Evolutionary conservation across 768 basidiomycete genomes (phyloP).

Genomic region (Gymnopilus dilepis): DNA sequence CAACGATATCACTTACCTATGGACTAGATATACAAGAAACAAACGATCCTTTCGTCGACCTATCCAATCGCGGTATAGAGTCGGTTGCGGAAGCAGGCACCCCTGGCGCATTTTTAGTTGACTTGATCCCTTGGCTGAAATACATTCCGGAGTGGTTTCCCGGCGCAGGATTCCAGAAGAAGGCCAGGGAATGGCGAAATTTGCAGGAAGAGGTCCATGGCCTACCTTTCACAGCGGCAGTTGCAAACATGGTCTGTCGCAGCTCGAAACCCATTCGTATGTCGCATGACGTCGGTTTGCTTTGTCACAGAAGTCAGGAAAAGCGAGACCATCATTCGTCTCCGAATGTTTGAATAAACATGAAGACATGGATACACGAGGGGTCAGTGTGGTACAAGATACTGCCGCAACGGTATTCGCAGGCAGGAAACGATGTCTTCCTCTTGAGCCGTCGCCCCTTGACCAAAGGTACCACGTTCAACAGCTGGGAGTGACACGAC

Average conservation of each 20-base stretch:
- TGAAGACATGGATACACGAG: neutral
- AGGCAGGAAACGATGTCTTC: neutral
- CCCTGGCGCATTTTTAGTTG: slow-evolving; percentile 11
- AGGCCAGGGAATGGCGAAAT: neutral
- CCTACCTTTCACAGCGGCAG: too few species aligned
- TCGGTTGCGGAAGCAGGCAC: slow-evolving; percentile 5
- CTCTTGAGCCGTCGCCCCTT: neutral
- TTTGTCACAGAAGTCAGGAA: neutral
- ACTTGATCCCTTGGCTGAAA: slow-evolving; percentile 7
- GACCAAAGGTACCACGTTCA: too few species aligned
- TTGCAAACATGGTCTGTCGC: too few species aligned
- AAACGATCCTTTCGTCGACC: slow-evolving; percentile 35
- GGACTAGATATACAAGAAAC: slow-evolving; percentile 37
- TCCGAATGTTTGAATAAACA: neutral
- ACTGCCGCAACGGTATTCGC: slow-evolving; percentile 6
- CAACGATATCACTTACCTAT: slow-evolving; percentile 34
- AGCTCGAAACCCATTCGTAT: too few species aligned
- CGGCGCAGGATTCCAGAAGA: slow-evolving; percentile 11
- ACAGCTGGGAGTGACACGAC: neutral
- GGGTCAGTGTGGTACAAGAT: neutral
- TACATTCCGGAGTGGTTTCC: slow-evolving; percentile 11
- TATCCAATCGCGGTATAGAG: slow-evolving; percentile 1
- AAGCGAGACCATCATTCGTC: neutral
- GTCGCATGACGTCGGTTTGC: too few species aligned
- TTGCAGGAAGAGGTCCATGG: too few species aligned